Base-by-base conservation (phyloP, 1,284 basidiomycete species). In the Sporisorium graminicola region DNA sequence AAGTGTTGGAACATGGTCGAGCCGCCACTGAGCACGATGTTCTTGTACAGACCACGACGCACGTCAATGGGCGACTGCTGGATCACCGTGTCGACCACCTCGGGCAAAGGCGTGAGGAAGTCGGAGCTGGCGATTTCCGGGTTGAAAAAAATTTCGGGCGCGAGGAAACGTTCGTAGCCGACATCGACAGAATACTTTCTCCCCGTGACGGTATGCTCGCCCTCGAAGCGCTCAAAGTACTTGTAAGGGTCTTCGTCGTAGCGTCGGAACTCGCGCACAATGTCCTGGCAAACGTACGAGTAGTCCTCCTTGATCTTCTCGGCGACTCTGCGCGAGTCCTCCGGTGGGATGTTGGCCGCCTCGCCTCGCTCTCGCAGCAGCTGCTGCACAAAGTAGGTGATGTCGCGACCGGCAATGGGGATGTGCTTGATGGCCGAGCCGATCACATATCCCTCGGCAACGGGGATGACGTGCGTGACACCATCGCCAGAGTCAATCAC, bases 131-230 rank as follows among this genome's bases (percentile, higher is more conserved):
- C 94, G 81, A 99, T 98, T 86, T 99, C 97, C 13, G 97, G 97
- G 87, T 99, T 99, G 90, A 99, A 99, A 89, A 99, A 98, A 86
- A 99, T 97, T 86, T 99, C 97, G 5, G 97, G 95, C 0, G 96
- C 96, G 43, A 99, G 91, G 90, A 99, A 99, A 40, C 97, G 94
- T 87, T 99, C 97, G 87, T 98, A 99, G 22, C 97, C 97, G 67
- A 99, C 91, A 83, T 99, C 96, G 52, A 99, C 89, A 57, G 89
- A 86, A 87, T 96, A 97, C 91, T 93, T 92, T 92, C 95, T 85
- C 29, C 94, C 92, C 0, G 95, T 98, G 35, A 97, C 95, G 51
- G 91, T 92, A 86, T 98, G 91, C 86, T 98, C 94, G 53, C 95
- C 95, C 42, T 97, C 92, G 84, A 91, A 98, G 74, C 95, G 90